Evolutionary conservation across 768 basidiomycete species (phyloP).

Genomic region (Kwoniella mangroviensis): DNA sequence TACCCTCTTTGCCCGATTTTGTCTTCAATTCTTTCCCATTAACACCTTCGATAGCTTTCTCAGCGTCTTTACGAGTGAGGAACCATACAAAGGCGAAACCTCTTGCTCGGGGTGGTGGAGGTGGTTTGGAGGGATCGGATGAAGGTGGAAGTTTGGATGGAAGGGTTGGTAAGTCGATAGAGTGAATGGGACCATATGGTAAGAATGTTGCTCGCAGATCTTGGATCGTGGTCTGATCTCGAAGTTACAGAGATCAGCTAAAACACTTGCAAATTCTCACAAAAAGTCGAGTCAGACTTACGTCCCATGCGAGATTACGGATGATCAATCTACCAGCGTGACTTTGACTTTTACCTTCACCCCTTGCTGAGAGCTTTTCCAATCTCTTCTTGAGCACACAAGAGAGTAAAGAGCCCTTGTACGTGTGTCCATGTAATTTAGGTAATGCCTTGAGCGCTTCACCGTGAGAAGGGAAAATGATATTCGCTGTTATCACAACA

Average conservation of each 20-base stretch:
- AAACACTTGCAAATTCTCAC: too few species aligned
- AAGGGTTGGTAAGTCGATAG: slow-evolving; percentile 74
- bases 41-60: slow-evolving; percentile 75
- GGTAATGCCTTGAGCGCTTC: slow-evolving; percentile 72
- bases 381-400: slow-evolving; percentile 84
- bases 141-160: slow-evolving; percentile 52
- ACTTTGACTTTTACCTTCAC: slow-evolving; percentile 63
- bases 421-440: slow-evolving; percentile 89
- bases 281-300: slow-evolving; percentile 40
- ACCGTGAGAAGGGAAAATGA: slow-evolving; percentile 71
- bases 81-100: slow-evolving; percentile 98
- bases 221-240: slow-evolving; percentile 69
- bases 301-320: slow-evolving; percentile 79
- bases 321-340: slow-evolving; percentile 83
- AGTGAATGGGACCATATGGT: slow-evolving; percentile 82
- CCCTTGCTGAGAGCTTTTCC: slow-evolving; percentile 62
- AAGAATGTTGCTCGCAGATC: slow-evolving; percentile 86
- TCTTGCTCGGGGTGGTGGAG: slow-evolving; percentile 61
- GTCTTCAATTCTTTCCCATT: slow-evolving; percentile 69
- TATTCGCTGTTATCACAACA: slow-evolving; percentile 64
- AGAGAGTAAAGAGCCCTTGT: slow-evolving; percentile 84
- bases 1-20: slow-evolving; percentile 62
- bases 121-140: slow-evolving; percentile 56
- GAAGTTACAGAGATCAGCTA: too few species aligned
- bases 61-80: slow-evolving; percentile 80